These are phyloP conservation scores for Capsicum pubescens DNA, from an alignment of 257 asterid genomes.

Conservation along the genomic window DNA sequence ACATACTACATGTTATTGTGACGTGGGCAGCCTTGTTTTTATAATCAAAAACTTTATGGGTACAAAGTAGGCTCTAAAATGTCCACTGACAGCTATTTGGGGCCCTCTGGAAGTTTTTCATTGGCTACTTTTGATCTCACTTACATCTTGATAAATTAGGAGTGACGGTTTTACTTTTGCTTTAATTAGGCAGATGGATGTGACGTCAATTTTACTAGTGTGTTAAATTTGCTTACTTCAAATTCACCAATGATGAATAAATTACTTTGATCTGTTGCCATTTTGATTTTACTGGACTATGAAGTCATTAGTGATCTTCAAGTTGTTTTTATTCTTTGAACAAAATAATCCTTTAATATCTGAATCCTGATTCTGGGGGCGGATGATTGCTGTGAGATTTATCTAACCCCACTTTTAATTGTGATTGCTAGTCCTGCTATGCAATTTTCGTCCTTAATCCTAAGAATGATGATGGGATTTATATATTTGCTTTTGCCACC, in stretches of 20 bases:
- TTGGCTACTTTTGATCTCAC: conserved; percentile 1
- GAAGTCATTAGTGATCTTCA: background rate
- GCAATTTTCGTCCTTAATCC: background rate
- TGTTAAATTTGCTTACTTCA: background rate
- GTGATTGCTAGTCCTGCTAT: background rate
- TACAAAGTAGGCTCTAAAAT: background rate
- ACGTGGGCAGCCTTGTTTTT: background rate
- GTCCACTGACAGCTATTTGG: background rate
- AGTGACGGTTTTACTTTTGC: background rate
- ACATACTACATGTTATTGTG: background rate
- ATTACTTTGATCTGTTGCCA: background rate
- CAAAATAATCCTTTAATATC: background rate
- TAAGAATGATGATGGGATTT: background rate
- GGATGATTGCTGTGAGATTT: background rate
- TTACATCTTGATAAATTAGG: background rate
- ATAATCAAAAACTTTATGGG: background rate
- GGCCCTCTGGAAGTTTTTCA: background rate
- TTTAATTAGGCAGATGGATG: background rate
- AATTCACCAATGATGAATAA: background rate
- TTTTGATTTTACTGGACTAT: background rate
- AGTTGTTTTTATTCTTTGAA: background rate
- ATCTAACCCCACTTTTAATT: background rate
- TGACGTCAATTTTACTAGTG: background rate
- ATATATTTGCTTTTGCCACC: background rate
- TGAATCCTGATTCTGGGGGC: background rate